phyloP scores from a whole-genome alignment of 73 alveolate genomes.

The Blepharisma japonicum region DNA sequence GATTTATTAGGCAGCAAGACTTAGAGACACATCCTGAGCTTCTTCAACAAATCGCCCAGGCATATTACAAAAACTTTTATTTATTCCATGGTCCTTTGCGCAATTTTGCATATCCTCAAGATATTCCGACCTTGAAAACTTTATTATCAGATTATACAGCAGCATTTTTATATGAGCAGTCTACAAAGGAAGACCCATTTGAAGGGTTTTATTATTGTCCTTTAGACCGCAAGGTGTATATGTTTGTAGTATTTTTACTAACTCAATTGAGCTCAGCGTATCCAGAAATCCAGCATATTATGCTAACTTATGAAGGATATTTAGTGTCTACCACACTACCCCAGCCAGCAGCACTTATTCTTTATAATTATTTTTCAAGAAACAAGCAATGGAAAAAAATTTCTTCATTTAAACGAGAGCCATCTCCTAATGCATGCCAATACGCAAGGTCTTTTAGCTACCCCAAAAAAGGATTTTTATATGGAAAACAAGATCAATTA shows the following conservation, averaged over 20 bases:
- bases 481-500: background rate
- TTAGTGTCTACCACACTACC: background rate
- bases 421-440: background rate
- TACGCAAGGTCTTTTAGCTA: background rate
- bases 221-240: slow-evolving; percentile 18
- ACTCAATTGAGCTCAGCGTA: background rate
- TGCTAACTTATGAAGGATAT: slow-evolving; percentile 15
- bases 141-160: background rate
- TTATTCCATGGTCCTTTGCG: slow-evolving; percentile 15
- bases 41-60: background rate
- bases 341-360: background rate
- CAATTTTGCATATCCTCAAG: slow-evolving; percentile 5
- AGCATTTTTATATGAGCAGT: background rate
- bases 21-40: slow-evolving; percentile 16
- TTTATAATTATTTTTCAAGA: background rate
- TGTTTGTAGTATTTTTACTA: background rate
- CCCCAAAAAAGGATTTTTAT: slow-evolving; percentile 25
- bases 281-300: background rate
- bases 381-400: background rate
- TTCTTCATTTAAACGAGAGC: background rate
- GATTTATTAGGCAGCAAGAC: slow-evolving; percentile 22
- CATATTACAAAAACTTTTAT: slow-evolving; percentile 7
- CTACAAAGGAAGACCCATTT: background rate
- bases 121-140: background rate
- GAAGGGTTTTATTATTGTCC: slow-evolving; percentile 30